These are phyloP conservation scores for Daldinia sp. DNA, from an alignment of 2,329 filamentous ascomycete genomes.

Conservation along the genomic window DNA sequence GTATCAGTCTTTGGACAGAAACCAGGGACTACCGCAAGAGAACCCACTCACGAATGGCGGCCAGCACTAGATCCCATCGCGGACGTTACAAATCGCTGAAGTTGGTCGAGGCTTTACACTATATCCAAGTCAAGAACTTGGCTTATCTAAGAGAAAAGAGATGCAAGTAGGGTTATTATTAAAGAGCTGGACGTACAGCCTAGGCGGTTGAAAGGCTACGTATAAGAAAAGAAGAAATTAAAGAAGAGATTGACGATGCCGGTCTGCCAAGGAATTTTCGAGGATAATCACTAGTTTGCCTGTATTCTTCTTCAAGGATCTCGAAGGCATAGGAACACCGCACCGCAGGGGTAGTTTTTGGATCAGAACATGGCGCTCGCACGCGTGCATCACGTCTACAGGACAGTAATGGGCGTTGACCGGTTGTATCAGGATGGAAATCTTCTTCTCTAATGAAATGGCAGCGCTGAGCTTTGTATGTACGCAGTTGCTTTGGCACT, in stretches of 20 bases:
- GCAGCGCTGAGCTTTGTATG: slow-evolving; percentile 29
- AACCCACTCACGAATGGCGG: slow-evolving; percentile 21
- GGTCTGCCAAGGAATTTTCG: slow-evolving; percentile 5
- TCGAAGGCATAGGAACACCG: neutral
- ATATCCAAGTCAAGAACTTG: neutral
- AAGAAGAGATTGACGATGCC: neutral
- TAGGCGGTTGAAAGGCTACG: neutral
- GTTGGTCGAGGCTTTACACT: slow-evolving; percentile 14
- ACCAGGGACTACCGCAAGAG: slow-evolving; percentile 33
- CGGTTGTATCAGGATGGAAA: slow-evolving; percentile 32
- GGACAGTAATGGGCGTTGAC: slow-evolving; percentile 25
- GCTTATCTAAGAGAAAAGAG: neutral
- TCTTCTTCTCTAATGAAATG: slow-evolving; percentile 17
- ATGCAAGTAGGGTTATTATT: neutral
- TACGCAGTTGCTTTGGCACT: slow-evolving; percentile 17
- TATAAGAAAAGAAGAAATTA: slow-evolving; percentile 3
- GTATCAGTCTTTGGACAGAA: slow-evolving; percentile 48
- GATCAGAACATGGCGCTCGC: slow-evolving; percentile 26
- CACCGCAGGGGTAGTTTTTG: neutral
- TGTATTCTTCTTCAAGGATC: slow-evolving; percentile 1
- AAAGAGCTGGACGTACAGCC: neutral
- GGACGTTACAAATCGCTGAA: slow-evolving; percentile 18
- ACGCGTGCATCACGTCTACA: slow-evolving; percentile 14
- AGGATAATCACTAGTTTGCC: slow-evolving; percentile 2
- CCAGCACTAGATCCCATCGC: slow-evolving; percentile 1